These are phyloP conservation scores for Zizania palustris DNA, from an alignment of 202 grass and related monocot genomes.

Conservation along the genomic window DNA sequence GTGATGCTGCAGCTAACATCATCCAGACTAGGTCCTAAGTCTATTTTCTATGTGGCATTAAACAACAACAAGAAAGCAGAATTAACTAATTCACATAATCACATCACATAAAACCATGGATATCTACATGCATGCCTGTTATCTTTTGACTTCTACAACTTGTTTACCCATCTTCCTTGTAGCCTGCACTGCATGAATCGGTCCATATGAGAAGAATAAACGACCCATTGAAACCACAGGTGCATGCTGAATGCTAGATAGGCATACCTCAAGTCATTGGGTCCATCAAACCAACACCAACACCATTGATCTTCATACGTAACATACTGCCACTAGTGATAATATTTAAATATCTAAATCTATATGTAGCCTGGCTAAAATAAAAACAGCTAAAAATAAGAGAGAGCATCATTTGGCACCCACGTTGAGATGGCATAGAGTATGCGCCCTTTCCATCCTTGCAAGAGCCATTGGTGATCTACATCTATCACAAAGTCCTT, in stretches of 20 bases:
- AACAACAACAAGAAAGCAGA: neutral
- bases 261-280: conserved; percentile 26
- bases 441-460: conserved; percentile 97
- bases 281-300: conserved; percentile 23
- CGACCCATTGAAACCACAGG: neutral
- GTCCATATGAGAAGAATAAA: conserved; percentile 22
- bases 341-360: conserved; percentile 43
- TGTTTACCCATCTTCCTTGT: conserved; percentile 23
- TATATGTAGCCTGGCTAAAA: conserved; percentile 29
- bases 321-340: conserved; percentile 30
- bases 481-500: conserved; percentile 88
- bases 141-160: conserved; percentile 21
- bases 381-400: conserved; percentile 27
- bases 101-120: conserved; percentile 35
- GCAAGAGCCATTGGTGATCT: conserved; percentile 84
- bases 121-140: neutral
- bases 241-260: neutral
- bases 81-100: conserved; percentile 47
- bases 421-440: conserved; percentile 68
- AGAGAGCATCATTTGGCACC: conserved; percentile 50
- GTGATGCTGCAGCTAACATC: conserved; percentile 7
- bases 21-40: conserved; percentile 31
- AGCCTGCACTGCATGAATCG: conserved; percentile 8
- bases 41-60: conserved; percentile 37
- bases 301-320: conserved; percentile 29